Base-by-base conservation (phyloP, 2,329 filamentous ascomycete genomes). In the Sporothrix brasiliensis region DNA sequence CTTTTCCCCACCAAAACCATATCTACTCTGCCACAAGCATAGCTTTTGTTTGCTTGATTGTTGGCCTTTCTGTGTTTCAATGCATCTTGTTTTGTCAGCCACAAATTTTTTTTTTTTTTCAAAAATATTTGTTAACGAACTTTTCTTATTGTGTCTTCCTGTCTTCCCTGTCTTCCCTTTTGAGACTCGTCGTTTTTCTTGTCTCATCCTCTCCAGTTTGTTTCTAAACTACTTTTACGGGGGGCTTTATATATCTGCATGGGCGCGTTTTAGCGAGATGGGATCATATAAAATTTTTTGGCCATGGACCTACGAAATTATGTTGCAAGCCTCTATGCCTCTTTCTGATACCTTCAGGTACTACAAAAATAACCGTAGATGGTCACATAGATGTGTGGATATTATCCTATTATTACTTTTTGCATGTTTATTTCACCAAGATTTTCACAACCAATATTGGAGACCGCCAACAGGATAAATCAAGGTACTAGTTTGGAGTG, bases 71-170 rank as follows among this genome's bases (percentile, higher is more conserved):
- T 60, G 16, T 21, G 19, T 60, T 13, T 41, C 34, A 41, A 41
- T 21, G 56, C 34, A 41, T 41, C 34, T 11, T 60, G 56, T 41
- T 41, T 60, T 60, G 56, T 60, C 34, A 41, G 56, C 56, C 56
- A 60, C 30, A 39, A 60, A n/a, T 4, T 41, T 41, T 60, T 21
- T 41, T 41, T n/a, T 58, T 44, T 44, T 30, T 3, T 3, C 7
- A 2, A 16, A 60, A 21, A 60, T 21, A 39, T 60, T 34, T 60
- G 30, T 41, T 60, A 5, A 21, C 41, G 41, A 21, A 60, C 9
- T 14, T 39, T 44, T 67, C 14, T 19, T 54, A 39, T 30, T 30
- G 13, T 44, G n/a, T 58, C 16, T 50, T 19, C 21, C 13, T 54
- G 34, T 34, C 41, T 4, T 44, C 9, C 9, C 14, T 67, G 19